Evolutionary conservation across 1,284 basidiomycete genomes (phyloP).

Genomic region (Vanrija sp.): DNA sequence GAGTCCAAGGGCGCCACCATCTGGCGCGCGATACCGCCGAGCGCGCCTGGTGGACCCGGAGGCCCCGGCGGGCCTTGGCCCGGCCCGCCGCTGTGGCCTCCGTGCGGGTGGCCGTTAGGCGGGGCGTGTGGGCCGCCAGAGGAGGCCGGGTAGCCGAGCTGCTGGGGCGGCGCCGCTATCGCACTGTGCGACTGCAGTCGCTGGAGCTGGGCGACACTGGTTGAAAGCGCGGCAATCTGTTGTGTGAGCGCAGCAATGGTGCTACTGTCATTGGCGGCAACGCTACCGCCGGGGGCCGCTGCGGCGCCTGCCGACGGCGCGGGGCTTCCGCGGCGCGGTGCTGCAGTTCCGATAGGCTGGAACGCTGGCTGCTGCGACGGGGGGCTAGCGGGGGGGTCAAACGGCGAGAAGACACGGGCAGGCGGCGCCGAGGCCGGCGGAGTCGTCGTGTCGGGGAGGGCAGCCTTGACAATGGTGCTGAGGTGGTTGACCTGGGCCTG

Average conservation of each 20-base stretch:
- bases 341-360: not conserved
- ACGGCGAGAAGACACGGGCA: constrained; percentile 20
- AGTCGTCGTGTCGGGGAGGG: not conserved
- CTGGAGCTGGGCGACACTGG: constrained; percentile 74
- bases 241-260: constrained; percentile 65
- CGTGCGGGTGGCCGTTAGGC: constrained; percentile 2
- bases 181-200: constrained; percentile 26
- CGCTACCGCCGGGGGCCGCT: not conserved
- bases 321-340: not conserved
- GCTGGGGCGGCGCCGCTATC: too few species aligned
- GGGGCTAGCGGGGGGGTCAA: constrained; percentile 12
- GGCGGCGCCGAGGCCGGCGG: not conserved
- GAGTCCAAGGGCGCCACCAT: not conserved
- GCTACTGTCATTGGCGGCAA: not conserved
- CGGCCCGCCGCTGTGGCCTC: too few species aligned
- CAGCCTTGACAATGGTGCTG: constrained; percentile 21
- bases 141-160: too few species aligned
- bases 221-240: constrained; percentile 72
- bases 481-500: constrained; percentile 37
- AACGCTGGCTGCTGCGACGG: not conserved
- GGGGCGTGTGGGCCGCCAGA: too few species aligned
- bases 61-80: not conserved
- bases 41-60: not conserved
- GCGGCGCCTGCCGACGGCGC: not conserved
- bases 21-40: not conserved